A percentile compares a stretch with the other conserved stretches of the same genome.
Evolutionary conservation across 1,139 yeast species (phyloP).

Genomic region (Pichia terricola): DNA sequence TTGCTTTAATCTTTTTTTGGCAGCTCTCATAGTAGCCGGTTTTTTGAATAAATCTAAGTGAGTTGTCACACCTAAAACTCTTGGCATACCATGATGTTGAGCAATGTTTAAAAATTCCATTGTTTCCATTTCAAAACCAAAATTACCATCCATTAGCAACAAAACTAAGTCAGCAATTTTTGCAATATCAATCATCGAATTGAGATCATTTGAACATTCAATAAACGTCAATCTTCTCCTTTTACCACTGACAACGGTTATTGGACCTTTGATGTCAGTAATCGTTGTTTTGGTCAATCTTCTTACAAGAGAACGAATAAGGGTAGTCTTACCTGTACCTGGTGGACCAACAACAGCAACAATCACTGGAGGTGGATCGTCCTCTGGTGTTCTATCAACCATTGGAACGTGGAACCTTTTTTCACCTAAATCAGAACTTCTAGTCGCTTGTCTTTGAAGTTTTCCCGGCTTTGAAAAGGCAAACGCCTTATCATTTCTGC

Average conservation of each 20-base stretch:
- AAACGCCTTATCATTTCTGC: constrained; percentile 89
- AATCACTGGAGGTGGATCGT: constrained; percentile 93
- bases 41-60: constrained; percentile 91
- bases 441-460: constrained; percentile 71
- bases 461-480: constrained; percentile 90
- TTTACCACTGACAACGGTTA: constrained; percentile 96
- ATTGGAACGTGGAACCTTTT: constrained; percentile 89
- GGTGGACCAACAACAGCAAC: constrained; percentile 98
- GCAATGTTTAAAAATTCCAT: constrained; percentile 96
- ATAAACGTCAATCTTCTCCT: constrained; percentile 86
- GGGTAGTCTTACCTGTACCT: constrained; percentile 94
- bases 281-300: constrained; percentile 84
- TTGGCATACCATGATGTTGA: constrained; percentile 98
- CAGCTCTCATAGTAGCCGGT: constrained; percentile 79
- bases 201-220: constrained; percentile 87
- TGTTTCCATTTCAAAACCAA: constrained; percentile 98
- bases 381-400: constrained; percentile 96
- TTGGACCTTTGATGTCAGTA: constrained; percentile 86
- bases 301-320: constrained; percentile 81
- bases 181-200: constrained; percentile 94
- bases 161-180: constrained; percentile 90
- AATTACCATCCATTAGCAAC: constrained; percentile 88
- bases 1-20: constrained; percentile 86
- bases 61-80: constrained; percentile 91
- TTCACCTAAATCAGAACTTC: constrained; percentile 77